Conservation (phyloP, 768 basidiomycete genomes). For the Collybia sp. region DNA sequence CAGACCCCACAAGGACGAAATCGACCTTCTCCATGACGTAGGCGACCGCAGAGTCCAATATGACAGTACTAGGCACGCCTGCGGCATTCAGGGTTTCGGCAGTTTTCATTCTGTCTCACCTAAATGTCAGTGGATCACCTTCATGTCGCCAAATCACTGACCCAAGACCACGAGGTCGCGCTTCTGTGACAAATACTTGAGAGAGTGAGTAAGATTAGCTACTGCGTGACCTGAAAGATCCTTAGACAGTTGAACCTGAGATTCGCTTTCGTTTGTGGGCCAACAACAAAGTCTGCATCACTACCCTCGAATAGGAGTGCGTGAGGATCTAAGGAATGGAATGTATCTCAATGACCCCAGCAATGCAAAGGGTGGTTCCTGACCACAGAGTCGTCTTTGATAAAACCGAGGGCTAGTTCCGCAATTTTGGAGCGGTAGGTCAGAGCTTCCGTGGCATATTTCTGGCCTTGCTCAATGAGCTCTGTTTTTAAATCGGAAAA, state of each 20-base stretch:
- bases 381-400: constrained; percentile 91
- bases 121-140: no score
- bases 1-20: constrained; percentile 93
- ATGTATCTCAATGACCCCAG: constrained; percentile 4
- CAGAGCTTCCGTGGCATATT: constrained; percentile 73
- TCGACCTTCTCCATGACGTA: constrained; percentile 97
- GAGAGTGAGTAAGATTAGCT: constrained; percentile 9
- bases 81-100: constrained; percentile 79
- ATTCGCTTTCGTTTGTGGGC: constrained; percentile 92
- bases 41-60: constrained; percentile 94
- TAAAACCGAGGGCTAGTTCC: constrained; percentile 83
- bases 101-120: constrained; percentile 72
- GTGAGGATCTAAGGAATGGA: constrained; percentile 72
- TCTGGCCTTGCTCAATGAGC: constrained; percentile 75
- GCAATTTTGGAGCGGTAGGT: constrained; percentile 90
- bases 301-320: constrained; percentile 95
- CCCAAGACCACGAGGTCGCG: constrained; percentile 86
- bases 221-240: constrained; percentile 7
- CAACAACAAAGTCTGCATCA: constrained; percentile 86
- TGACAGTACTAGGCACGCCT: constrained; percentile 92
- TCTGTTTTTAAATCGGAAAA: constrained; percentile 82
- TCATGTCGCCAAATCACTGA: constrained; percentile 31
- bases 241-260: constrained; percentile 42
- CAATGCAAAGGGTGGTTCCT: constrained; percentile 12
- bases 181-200: constrained; percentile 93